Conservation (phyloP, 2,329 filamentous ascomycete genomes). For the Cordyceps javanica region DNA sequence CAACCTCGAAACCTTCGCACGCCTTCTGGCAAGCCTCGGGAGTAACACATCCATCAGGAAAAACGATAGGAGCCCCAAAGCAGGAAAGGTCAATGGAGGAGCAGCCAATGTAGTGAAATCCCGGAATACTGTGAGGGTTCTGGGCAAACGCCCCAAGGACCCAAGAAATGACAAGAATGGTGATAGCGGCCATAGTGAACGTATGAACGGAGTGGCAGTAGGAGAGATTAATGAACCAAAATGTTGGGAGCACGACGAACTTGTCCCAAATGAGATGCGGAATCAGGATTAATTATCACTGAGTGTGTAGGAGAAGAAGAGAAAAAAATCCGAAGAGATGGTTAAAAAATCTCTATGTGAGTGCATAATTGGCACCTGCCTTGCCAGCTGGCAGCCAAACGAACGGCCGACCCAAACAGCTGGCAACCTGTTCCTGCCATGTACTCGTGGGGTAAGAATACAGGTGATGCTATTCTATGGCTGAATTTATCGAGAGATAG, state of each 20-base stretch:
- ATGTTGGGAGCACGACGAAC: conserved; percentile 9
- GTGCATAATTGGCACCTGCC: neutral
- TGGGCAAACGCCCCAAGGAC: conserved; percentile 13
- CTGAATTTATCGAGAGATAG: too few relatives aligned
- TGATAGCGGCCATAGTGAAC: conserved; percentile 13
- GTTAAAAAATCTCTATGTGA: neutral
- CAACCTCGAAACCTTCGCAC: conserved; percentile 23
- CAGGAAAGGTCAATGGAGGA: conserved; percentile 22
- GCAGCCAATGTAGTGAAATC: conserved; percentile 24
- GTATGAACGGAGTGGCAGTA: conserved; percentile 6
- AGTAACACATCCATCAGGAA: conserved; percentile 19
- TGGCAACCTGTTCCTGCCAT: conserved; percentile 11
- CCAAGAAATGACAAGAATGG: conserved; percentile 12
- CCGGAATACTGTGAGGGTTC: conserved; percentile 15
- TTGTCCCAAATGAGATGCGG: conserved; percentile 10
- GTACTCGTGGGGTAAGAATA: too few relatives aligned
- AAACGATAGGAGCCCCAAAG: conserved; percentile 20
- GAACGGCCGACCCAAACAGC: neutral
- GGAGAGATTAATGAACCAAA: conserved; percentile 13
- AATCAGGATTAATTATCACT: conserved; percentile 9
- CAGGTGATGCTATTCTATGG: too few relatives aligned
- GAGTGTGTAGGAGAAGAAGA: conserved; percentile 8
- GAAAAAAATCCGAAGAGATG: neutral
- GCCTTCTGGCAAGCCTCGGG: conserved; percentile 24
- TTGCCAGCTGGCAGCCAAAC: conserved; percentile 11